Evolutionary conservation across 805 yeast species (phyloP).

Genomic region (Yarrowia keelungensis): DNA sequence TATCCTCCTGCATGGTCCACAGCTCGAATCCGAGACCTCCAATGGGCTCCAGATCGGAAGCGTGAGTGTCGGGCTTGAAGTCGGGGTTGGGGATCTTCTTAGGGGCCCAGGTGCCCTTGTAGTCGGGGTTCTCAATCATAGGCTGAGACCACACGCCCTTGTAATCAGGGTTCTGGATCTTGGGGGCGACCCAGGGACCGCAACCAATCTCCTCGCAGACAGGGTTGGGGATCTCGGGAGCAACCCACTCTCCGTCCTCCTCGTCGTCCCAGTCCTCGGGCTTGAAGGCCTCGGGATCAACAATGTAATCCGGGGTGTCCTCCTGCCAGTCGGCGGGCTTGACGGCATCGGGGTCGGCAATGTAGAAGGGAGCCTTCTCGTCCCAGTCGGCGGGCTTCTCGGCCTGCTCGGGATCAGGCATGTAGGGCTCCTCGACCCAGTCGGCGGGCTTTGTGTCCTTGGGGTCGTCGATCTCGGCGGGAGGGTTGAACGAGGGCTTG

Average conservation of each 20-base stretch:
- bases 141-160: slow-evolving; percentile 81
- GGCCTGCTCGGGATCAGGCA: slow-evolving; percentile 71
- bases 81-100: slow-evolving; percentile 69
- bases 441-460: slow-evolving; percentile 71
- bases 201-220: slow-evolving; percentile 66
- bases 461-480: slow-evolving; percentile 64
- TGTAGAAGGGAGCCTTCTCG: slow-evolving; percentile 65
- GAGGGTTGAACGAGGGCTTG: slow-evolving; percentile 71
- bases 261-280: slow-evolving; percentile 91
- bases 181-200: slow-evolving; percentile 77
- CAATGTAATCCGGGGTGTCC: slow-evolving; percentile 60
- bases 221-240: slow-evolving; percentile 76
- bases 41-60: slow-evolving; percentile 66
- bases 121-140: slow-evolving; percentile 70
- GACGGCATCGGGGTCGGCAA: slow-evolving; percentile 68
- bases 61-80: slow-evolving; percentile 61
- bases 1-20: slow-evolving; percentile 80
- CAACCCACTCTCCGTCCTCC: slow-evolving; percentile 85
- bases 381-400: slow-evolving; percentile 87
- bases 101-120: slow-evolving; percentile 78
- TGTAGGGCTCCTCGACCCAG: slow-evolving; percentile 76
- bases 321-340: slow-evolving; percentile 88
- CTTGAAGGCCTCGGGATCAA: slow-evolving; percentile 69
- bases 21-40: slow-evolving; percentile 86
- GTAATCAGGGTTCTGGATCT: slow-evolving; percentile 68